Evolutionary conservation across 2,329 filamentous ascomycete species (phyloP).

Genomic region (Fusarium palustre): DNA sequence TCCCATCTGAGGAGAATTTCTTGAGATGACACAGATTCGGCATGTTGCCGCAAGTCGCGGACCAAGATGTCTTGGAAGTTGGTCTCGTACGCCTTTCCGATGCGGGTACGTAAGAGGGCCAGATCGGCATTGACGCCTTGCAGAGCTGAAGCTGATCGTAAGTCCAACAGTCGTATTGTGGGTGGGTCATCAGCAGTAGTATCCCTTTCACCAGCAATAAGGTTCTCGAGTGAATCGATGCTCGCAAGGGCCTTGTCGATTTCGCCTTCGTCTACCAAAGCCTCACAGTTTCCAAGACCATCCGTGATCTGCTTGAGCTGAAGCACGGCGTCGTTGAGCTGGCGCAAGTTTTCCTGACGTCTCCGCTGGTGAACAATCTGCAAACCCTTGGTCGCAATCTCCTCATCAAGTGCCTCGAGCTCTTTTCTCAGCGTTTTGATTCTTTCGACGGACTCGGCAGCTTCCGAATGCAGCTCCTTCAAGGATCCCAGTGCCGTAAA

Average conservation of each 20-base stretch:
- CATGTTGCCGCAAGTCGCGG: conserved; percentile 82
- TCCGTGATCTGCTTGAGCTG: conserved; percentile 85
- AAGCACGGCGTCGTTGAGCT: conserved; percentile 82
- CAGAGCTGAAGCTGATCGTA: conserved; percentile 81
- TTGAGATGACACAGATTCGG: conserved; percentile 75
- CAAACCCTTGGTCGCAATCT: conserved; percentile 86
- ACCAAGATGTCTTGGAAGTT: conserved; percentile 84
- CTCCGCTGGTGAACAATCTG: conserved; percentile 87
- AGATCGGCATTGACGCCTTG: conserved; percentile 84
- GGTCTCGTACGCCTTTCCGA: conserved; percentile 87
- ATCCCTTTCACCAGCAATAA: conserved; percentile 79
- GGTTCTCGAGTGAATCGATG: conserved; percentile 80
- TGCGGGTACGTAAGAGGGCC: conserved; percentile 77
- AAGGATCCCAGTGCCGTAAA: conserved; percentile 94
- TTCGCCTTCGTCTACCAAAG: conserved; percentile 83
- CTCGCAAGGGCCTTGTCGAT: conserved; percentile 82
- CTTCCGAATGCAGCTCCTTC: conserved; percentile 90
- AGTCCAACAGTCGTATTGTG: conserved; percentile 67
- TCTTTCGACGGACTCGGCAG: conserved; percentile 86
- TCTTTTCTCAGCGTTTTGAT: conserved; percentile 87
- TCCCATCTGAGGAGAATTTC: conserved; percentile 90
- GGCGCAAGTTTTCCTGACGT: conserved; percentile 84
- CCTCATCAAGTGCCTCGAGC: conserved; percentile 81
- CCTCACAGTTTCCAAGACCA: conserved; percentile 80
- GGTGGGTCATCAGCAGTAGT: conserved; percentile 47